phyloP scores from a whole-genome alignment of 805 yeast species.

The Starmerella kuoi region DNA sequence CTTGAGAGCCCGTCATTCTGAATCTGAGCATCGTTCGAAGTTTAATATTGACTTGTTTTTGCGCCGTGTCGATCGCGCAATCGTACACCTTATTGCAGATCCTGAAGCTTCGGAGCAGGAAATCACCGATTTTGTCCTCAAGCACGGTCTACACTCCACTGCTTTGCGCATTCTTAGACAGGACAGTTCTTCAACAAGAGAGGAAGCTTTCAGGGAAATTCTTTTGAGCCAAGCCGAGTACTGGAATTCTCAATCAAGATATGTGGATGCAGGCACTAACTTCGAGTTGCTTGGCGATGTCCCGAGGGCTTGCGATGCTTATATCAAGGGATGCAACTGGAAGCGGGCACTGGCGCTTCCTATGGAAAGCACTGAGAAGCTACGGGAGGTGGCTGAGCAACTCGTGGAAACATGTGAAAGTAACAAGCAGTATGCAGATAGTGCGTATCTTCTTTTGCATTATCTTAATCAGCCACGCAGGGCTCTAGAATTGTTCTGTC shows the following conservation, averaged over 20 bases:
- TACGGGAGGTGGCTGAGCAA: slow-evolving; percentile 41
- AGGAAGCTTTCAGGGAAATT: slow-evolving; percentile 25
- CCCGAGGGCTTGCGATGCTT: slow-evolving; percentile 56
- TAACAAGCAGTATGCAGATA: slow-evolving; percentile 52
- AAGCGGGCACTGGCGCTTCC: slow-evolving; percentile 64
- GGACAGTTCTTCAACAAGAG: not conserved
- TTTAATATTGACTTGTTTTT: slow-evolving; percentile 72
- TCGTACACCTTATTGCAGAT: slow-evolving; percentile 41
- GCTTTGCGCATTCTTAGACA: slow-evolving; percentile 39
- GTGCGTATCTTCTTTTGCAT: slow-evolving; percentile 61
- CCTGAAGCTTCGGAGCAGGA: slow-evolving; percentile 35
- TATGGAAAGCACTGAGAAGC: slow-evolving; percentile 34
- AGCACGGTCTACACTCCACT: slow-evolving; percentile 54
- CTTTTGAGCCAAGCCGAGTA: slow-evolving; percentile 50
- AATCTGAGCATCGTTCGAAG: slow-evolving; percentile 50
- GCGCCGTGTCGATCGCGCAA: slow-evolving; percentile 55
- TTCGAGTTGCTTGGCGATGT: slow-evolving; percentile 54
- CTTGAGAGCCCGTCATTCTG: slow-evolving; percentile 62
- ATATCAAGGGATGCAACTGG: slow-evolving; percentile 66
- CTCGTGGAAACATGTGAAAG: slow-evolving; percentile 51
- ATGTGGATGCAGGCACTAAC: slow-evolving; percentile 64
- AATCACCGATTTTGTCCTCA: slow-evolving; percentile 53
- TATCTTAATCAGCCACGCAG: slow-evolving; percentile 49
- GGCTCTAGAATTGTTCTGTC: slow-evolving; percentile 59
- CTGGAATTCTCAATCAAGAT: slow-evolving; percentile 44